phyloP scores from a whole-genome alignment of 331 rosid species.

The Quercus lobata region DNA sequence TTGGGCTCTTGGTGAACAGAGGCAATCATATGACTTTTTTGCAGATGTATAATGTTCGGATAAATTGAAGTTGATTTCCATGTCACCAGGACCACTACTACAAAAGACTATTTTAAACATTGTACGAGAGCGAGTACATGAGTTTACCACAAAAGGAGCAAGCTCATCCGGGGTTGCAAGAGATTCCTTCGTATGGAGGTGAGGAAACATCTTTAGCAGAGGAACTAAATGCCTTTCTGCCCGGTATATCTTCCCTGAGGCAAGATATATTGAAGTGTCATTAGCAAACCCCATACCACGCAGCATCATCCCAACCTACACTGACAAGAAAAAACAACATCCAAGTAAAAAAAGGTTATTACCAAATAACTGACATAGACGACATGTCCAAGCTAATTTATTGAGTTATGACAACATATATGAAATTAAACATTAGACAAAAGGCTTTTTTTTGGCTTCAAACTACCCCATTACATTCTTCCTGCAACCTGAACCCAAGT shows the following conservation, averaged over 20 bases:
- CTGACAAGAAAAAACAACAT: conserved; percentile 26
- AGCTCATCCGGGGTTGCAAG: conserved; percentile 81
- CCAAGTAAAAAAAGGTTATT: conserved; percentile 6
- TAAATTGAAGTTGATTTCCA: not conserved
- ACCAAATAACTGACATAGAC: not conserved
- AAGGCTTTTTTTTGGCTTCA: not conserved
- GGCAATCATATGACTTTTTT: too few relatives aligned
- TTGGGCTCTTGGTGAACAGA: too few relatives aligned
- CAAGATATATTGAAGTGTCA: conserved; percentile 76
- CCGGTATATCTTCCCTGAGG: conserved; percentile 81
- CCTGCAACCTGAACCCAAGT: not conserved
- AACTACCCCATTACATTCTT: not conserved
- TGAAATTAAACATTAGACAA: too few relatives aligned
- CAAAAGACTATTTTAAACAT: not conserved
- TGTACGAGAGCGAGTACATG: not conserved
- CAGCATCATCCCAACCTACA: conserved; percentile 91
- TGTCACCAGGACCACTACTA: not conserved
- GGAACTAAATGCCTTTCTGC: conserved; percentile 80
- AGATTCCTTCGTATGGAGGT: conserved; percentile 82
- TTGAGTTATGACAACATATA: not conserved
- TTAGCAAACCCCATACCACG: conserved; percentile 94
- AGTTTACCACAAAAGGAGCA: conserved; percentile 72
- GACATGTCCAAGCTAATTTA: not conserved
- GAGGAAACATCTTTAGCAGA: conserved; percentile 73
- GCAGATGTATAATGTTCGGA: too few relatives aligned